Base-by-base conservation (phyloP, 495 filamentous ascomycete genomes). In the Hypoxylon fuscum region DNA sequence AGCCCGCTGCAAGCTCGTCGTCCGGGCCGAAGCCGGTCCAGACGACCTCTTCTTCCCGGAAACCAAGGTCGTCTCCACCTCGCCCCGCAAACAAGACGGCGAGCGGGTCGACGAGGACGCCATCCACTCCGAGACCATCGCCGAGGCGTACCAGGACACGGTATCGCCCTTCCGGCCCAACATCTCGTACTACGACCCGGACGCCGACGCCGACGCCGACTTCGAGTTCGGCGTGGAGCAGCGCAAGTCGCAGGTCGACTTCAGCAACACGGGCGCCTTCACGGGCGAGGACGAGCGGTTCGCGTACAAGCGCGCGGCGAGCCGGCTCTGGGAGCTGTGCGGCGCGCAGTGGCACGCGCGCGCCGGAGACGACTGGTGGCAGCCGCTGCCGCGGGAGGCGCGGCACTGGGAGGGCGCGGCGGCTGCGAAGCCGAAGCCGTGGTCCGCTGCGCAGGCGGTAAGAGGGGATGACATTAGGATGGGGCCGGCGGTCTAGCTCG, bases 271-370 rank as follows among this genome's bases (percentile, higher is more conserved):
- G 0, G 71, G 74, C 25, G 79, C 78, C 0, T 88, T 90, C 61
- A 90, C 85, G 0, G 89, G 89, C 14, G 86, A 90, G 68, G 89
- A 90, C 68, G 88, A 90, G 69, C 76, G 77, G 10, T 92, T 92
- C 64, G 88, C 89, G 0, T 90, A 87, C 55, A 87, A 88, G 67
- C 76, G 89, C 2, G 89, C 87, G 5, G 73, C 79, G 41, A 88
- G 85, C 54, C 74, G 89, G 38, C 62, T 91, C 10, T 91, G 87
- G 88, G 87, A 91, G 73, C 80, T 91, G 67, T 90, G 87, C 66
- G 80, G 84, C 11, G 72, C 72, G 12, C 72, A 77, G 62, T 91
- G 89, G 88, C 88, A 88, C 72, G 78, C 76, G 3, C 66, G 86
- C 50, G n/a, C n/a, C n/a, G 73, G 38, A 66, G 82, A 64, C 50